Evolutionary conservation across 2,329 filamentous ascomycete genomes (phyloP).

Genomic region (Aspergillus hortae): DNA sequence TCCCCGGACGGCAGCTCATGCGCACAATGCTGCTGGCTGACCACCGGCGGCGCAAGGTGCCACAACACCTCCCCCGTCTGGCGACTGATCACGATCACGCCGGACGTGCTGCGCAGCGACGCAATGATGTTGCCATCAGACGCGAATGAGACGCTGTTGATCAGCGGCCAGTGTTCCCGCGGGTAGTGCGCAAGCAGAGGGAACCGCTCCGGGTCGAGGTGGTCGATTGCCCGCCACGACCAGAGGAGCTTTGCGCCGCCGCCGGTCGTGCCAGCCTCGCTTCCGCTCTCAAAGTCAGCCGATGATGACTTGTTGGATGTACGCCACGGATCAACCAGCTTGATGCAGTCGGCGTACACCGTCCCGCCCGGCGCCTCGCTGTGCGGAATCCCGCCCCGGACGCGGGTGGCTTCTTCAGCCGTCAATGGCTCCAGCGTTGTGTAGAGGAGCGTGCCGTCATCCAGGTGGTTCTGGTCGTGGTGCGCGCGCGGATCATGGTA

Average conservation of each 20-base stretch:
- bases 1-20: constrained; percentile 40
- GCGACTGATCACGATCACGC: constrained; percentile 42
- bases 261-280: neutral
- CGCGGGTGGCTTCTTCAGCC: constrained; percentile 30
- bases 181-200: constrained; percentile 35
- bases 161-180: constrained; percentile 43
- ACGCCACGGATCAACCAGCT: constrained; percentile 34
- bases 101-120: constrained; percentile 41
- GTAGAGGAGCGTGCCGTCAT: constrained; percentile 42
- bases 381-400: constrained; percentile 41
- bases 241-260: constrained; percentile 37
- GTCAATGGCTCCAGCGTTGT: constrained; percentile 42
- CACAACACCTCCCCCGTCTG: constrained; percentile 41
- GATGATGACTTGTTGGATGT: constrained; percentile 15
- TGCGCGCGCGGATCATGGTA: constrained; percentile 43
- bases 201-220: constrained; percentile 37
- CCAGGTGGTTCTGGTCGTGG: constrained; percentile 47
- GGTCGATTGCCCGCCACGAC: constrained; percentile 44
- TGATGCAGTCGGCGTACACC: constrained; percentile 42
- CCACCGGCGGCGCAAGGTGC: constrained; percentile 38
- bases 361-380: constrained; percentile 27
- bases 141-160: constrained; percentile 42
- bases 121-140: constrained; percentile 42
- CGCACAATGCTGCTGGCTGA: constrained; percentile 46
- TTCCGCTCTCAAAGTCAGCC: constrained; percentile 15